Evolutionary conservation across 169 alveolate species (phyloP).

Genomic region (Gregarina niphandrodes): DNA sequence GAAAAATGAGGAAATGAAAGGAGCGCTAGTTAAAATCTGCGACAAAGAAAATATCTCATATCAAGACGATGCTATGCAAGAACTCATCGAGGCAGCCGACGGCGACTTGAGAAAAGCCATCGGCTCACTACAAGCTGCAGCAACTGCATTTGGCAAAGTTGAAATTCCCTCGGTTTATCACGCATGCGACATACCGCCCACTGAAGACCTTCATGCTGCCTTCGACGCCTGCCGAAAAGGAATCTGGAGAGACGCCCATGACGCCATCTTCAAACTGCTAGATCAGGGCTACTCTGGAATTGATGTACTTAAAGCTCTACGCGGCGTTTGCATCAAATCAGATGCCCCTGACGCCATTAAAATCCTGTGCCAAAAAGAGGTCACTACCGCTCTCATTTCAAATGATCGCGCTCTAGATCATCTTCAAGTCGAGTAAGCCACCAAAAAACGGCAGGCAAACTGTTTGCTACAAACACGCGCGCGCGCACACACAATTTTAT

Average conservation of each 20-base stretch:
- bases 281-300: neutral
- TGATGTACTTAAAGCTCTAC: no score
- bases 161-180: neutral
- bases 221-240: neutral
- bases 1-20: slow-evolving; percentile 57
- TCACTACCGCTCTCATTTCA: no score
- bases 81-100: slow-evolving; percentile 77
- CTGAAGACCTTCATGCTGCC: neutral
- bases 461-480: no score
- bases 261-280: neutral
- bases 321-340: no score
- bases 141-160: slow-evolving; percentile 73
- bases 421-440: no score
- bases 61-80: slow-evolving; percentile 70
- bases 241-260: neutral
- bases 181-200: neutral
- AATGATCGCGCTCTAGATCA: no score
- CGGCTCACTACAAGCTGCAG: slow-evolving; percentile 80
- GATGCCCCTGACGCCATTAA: no score
- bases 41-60: slow-evolving; percentile 33
- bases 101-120: slow-evolving; percentile 79
- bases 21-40: slow-evolving; percentile 22
- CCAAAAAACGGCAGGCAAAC: no score
- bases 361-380: no score
- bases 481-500: no score